Conservation (phyloP, 371 early-diverging fungal genomes). For the Mucor circinelloides region DNA sequence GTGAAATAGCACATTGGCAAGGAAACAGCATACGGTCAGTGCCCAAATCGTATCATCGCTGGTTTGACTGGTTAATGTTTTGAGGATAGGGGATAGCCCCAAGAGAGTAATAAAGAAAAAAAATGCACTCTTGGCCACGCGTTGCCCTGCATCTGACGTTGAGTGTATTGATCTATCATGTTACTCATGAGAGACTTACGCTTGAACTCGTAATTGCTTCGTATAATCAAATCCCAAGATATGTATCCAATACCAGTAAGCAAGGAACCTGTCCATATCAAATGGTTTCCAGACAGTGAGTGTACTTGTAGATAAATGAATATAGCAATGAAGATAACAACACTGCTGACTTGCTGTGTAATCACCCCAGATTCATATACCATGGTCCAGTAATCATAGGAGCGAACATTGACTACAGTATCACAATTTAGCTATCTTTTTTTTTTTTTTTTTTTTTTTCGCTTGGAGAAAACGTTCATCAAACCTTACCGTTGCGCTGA, state of each 20-base stretch:
- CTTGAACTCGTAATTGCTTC: slow-evolving; percentile 51
- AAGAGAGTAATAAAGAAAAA: slow-evolving; percentile 80
- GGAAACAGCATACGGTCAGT: slow-evolving; percentile 79
- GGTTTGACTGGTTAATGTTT: slow-evolving; percentile 89
- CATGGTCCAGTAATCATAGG: slow-evolving; percentile 75
- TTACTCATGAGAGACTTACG: slow-evolving; percentile 30
- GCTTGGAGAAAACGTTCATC: background rate
- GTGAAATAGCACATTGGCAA: slow-evolving; percentile 86
- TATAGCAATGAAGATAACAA: slow-evolving; percentile 84
- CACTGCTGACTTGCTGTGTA: slow-evolving; percentile 83
- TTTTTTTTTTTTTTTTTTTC: no score
- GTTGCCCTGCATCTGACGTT: slow-evolving; percentile 37
- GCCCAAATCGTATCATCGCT: slow-evolving; percentile 96
- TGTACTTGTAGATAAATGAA: slow-evolving; percentile 75
- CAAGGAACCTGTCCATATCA: slow-evolving; percentile 63
- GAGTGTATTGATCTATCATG: background rate
- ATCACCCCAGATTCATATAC: slow-evolving; percentile 77
- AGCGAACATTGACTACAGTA: slow-evolving; percentile 64
- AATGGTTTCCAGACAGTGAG: slow-evolving; percentile 55
- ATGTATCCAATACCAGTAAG: slow-evolving; percentile 67
- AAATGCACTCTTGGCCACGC: slow-evolving; percentile 73
- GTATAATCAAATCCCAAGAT: slow-evolving; percentile 67
- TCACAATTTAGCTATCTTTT: background rate
- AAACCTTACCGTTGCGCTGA: slow-evolving; percentile 80
- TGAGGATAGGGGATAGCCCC: slow-evolving; percentile 89